Conservation (phyloP, 2,329 filamentous ascomycete species). For the Epichloe sp. region DNA sequence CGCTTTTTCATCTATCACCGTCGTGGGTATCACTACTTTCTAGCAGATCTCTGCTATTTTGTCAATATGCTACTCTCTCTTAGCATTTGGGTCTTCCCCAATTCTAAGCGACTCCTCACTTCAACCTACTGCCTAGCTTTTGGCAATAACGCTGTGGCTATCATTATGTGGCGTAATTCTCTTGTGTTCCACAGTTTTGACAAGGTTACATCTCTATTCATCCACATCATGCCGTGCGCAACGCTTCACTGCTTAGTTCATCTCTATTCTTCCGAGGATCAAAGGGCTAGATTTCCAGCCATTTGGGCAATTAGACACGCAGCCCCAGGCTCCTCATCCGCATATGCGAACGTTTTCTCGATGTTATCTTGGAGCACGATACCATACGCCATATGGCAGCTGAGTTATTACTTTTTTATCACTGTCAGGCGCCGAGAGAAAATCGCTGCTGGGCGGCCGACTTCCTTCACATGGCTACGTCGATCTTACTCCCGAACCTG, state of each 20-base stretch:
- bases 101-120: slow-evolving; percentile 83
- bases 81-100: slow-evolving; percentile 80
- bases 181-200: slow-evolving; percentile 97
- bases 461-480: slow-evolving; percentile 94
- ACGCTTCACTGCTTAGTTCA: slow-evolving; percentile 89
- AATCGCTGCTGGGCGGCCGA: slow-evolving; percentile 89
- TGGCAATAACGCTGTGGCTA: slow-evolving; percentile 94
- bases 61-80: slow-evolving; percentile 78
- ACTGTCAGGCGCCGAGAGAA: slow-evolving; percentile 89
- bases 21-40: slow-evolving; percentile 90
- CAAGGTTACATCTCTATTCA: slow-evolving; percentile 97
- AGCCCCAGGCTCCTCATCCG: slow-evolving; percentile 56
- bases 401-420: slow-evolving; percentile 93
- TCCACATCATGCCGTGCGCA: slow-evolving; percentile 97
- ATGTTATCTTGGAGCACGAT: slow-evolving; percentile 95
- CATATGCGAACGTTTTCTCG: slow-evolving; percentile 61
- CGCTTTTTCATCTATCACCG: slow-evolving; percentile 83
- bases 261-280: slow-evolving; percentile 51
- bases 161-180: slow-evolving; percentile 98
- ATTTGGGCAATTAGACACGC: slow-evolving; percentile 67
- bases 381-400: slow-evolving; percentile 87
- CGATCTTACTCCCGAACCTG: slow-evolving; percentile 80
- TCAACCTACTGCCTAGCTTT: slow-evolving; percentile 84
- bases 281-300: slow-evolving; percentile 65
- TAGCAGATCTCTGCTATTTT: slow-evolving; percentile 96